phyloP scores from a whole-genome alignment of 2,329 filamentous ascomycete genomes.

The Cladosporium sp. region DNA sequence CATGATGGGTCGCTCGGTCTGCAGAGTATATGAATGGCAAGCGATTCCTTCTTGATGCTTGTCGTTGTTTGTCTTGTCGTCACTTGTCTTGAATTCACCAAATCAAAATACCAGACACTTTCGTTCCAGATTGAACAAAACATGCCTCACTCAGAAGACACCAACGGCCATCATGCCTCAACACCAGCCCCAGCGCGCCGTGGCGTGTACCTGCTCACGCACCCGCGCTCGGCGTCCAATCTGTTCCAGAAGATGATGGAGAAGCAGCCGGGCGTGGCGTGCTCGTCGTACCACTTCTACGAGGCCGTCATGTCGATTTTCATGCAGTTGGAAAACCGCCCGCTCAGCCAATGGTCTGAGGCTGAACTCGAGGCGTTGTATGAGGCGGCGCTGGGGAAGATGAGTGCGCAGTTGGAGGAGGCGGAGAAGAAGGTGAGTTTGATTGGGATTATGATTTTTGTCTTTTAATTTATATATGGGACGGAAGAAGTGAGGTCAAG shows the following conservation, averaged over 20 bases:
- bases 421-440: neutral
- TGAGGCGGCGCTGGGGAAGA: neutral
- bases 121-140: too few species aligned
- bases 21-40: too few species aligned
- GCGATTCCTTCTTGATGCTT: too few species aligned
- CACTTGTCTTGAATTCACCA: too few species aligned
- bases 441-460: too few species aligned
- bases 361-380: neutral
- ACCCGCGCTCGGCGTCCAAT: conserved; percentile 5
- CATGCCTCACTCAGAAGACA: conserved; percentile 6
- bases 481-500: neutral
- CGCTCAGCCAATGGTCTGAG: neutral
- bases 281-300: conserved; percentile 9
- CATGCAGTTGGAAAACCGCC: neutral
- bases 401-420: neutral
- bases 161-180: neutral
- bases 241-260: conserved; percentile 11
- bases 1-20: too few species aligned
- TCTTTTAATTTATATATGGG: neutral
- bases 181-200: neutral
- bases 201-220: conserved; percentile 8
- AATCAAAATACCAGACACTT: too few species aligned
- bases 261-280: conserved; percentile 3
- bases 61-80: too few species aligned
- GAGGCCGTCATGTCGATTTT: neutral